Base-by-base conservation (phyloP, 2,329 filamentous ascomycete species). In the Chaetothyriales sp. region DNA sequence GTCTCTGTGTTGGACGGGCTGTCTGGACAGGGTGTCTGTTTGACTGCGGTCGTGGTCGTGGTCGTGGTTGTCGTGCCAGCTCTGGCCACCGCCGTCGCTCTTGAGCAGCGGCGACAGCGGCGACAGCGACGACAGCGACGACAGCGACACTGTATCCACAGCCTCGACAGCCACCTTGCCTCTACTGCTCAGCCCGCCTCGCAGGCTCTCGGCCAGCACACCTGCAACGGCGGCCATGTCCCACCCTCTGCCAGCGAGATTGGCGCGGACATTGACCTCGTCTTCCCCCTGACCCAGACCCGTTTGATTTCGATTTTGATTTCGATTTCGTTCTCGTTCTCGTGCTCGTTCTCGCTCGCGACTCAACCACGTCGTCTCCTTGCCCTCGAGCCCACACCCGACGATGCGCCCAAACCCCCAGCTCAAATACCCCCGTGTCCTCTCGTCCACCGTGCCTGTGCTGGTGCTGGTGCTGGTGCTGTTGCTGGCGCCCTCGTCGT, bases 351-450 rank as follows among this genome's bases (percentile, higher is more conserved):
- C 62, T 1, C 66, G 65, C 65, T 84, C 75, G 42, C 69, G 72
- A 56, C 72, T 70, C 52, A 95, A 74, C 64, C 79, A 89, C n/a
- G 86, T 93, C 49, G 86, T 82, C 53, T 76, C 73, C 69, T 84
- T 86, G 20, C 84, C 89, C 54, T 83, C 80, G 42, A 96, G 67
- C 0, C 92, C 92, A 71, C 90, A 96, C 12, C 88, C 84, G n/a
- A 89, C 81, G 65, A 96, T 94, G 55, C 89, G 75, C 20, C 76
- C 71, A 47, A 72, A 69, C 61, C 78, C 82, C 76, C 78, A 85
- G 56, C 67, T 66, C 48, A 78, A 45, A 47, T 57, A 58, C 1
- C 58, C 58, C 18, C 46, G 44, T 18, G 54, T 55, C 1, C 12
- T 6, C 2, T 49, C 36, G 18, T 49, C 46, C 44, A 53, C 54